A percentile compares a stretch with the other conserved stretches of the same genome.
Evolutionary conservation across 2,329 filamentous ascomycete species (phyloP).

Genomic region (Venturia aucupariae): DNA sequence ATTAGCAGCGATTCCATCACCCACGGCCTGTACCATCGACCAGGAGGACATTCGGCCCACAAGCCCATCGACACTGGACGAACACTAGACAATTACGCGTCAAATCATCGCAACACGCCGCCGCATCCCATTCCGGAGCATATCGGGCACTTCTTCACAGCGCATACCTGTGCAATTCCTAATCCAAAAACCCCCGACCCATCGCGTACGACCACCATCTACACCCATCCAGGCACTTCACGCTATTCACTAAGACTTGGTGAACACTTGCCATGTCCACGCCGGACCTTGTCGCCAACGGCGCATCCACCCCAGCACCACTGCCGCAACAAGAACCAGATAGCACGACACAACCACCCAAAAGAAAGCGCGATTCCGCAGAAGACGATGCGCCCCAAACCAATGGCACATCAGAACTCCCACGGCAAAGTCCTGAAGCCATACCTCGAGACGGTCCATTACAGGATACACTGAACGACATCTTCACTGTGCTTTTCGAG

Average conservation of each 20-base stretch:
- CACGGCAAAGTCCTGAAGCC: neutral
- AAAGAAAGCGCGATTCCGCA: conserved; percentile 1
- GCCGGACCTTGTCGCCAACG: neutral
- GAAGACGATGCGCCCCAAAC: conserved; percentile 4
- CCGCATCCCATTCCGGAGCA: neutral
- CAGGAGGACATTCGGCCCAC: neutral
- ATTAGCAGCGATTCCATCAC: neutral
- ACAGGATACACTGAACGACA: neutral
- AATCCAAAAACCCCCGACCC: neutral
- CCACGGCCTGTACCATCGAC: neutral
- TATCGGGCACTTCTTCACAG: neutral
- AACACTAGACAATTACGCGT: neutral
- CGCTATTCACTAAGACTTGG: neutral
- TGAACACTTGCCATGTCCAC: neutral
- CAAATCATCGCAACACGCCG: neutral
- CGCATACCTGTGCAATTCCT: neutral
- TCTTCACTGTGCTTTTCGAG: conserved; percentile 5
- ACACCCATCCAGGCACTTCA: neutral
- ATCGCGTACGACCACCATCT: neutral
- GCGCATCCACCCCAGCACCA: neutral
- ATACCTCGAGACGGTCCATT: neutral
- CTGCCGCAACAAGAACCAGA: neutral
- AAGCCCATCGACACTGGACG: neutral
- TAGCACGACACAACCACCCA: neutral
- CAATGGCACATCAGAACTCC: conserved; percentile 2